Conservation (phyloP, 352 stramenopile species). For the Globisporangium spiculum region DNA sequence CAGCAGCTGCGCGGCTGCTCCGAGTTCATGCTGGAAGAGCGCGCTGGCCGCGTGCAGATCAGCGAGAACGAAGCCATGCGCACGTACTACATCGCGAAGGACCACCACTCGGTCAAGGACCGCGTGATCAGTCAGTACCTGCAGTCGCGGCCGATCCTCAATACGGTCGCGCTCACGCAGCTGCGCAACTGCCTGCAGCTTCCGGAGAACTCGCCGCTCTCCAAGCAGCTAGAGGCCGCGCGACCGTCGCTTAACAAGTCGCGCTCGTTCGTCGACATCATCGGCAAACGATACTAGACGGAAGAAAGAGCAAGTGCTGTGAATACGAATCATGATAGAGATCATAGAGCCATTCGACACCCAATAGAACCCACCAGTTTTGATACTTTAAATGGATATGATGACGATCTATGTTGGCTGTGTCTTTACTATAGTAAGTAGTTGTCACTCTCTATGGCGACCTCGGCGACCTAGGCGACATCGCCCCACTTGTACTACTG, state of each 20-base stretch:
- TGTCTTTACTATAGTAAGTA: too few species aligned
- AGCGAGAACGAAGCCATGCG: conserved; percentile 51
- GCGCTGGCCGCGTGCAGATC: conserved; percentile 45
- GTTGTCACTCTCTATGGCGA: background rate
- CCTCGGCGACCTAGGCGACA: background rate
- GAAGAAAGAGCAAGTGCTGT: background rate
- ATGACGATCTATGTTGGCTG: background rate
- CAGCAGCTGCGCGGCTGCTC: conserved; percentile 43
- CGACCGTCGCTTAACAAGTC: conserved; percentile 22
- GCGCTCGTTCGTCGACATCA: conserved; percentile 49
- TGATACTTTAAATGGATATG: background rate
- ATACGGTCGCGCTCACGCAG: conserved; percentile 40
- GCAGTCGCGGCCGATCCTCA: conserved; percentile 33
- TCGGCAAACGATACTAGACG: conserved; percentile 19
- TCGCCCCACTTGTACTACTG: background rate
- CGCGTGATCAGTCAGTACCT: conserved; percentile 49
- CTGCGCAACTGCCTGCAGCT: conserved; percentile 52
- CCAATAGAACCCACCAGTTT: conserved; percentile 7
- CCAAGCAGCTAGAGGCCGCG: conserved; percentile 38
- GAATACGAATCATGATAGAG: background rate
- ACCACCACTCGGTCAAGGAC: conserved; percentile 47
- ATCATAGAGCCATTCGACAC: background rate
- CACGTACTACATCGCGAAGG: conserved; percentile 47
- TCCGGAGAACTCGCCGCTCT: conserved; percentile 50
- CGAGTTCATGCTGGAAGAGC: conserved; percentile 55